Evolutionary conservation across 2,329 filamentous ascomycete genomes (phyloP).

Genomic region (Cladophialophora exuberans): DNA sequence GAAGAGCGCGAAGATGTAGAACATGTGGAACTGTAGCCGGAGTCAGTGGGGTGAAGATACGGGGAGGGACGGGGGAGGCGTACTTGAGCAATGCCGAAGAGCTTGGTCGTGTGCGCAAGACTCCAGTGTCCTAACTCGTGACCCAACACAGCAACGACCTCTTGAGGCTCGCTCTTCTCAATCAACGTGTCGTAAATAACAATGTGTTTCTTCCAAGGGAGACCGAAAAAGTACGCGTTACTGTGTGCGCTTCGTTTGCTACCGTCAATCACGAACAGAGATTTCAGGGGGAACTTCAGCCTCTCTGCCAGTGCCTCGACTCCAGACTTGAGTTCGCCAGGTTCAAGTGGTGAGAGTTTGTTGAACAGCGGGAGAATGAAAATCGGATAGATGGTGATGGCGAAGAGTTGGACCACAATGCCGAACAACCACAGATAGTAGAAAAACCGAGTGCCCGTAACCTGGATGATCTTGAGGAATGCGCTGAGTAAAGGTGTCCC

Average conservation of each 20-base stretch:
- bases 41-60: slow-evolving; percentile 6
- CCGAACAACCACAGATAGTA: slow-evolving; percentile 97
- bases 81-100: slow-evolving; percentile 85
- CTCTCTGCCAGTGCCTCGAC: slow-evolving; percentile 82
- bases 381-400: slow-evolving; percentile 95
- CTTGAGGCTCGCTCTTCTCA: slow-evolving; percentile 88
- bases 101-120: slow-evolving; percentile 88
- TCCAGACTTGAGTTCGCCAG: slow-evolving; percentile 82
- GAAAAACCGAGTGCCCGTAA: slow-evolving; percentile 93
- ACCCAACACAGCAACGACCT: slow-evolving; percentile 91
- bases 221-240: slow-evolving; percentile 94
- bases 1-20: slow-evolving; percentile 96
- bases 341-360: slow-evolving; percentile 89
- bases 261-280: slow-evolving; percentile 93
- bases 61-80: slow-evolving; percentile 28
- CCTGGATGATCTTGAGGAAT: slow-evolving; percentile 91
- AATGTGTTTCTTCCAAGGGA: slow-evolving; percentile 99
- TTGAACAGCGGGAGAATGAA: slow-evolving; percentile 96
- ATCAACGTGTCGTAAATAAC: slow-evolving; percentile 98
- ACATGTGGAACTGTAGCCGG: slow-evolving; percentile 76
- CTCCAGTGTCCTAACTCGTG: slow-evolving; percentile 98
- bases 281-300: slow-evolving; percentile 87
- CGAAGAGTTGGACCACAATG: slow-evolving; percentile 85
- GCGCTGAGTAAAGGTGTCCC: slow-evolving; percentile 87
- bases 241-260: slow-evolving; percentile 86